A percentile compares a stretch with the other conserved stretches of the same genome.
Conservation (phyloP, 768 basidiomycete genomes). For the Phylloporus sp. region DNA sequence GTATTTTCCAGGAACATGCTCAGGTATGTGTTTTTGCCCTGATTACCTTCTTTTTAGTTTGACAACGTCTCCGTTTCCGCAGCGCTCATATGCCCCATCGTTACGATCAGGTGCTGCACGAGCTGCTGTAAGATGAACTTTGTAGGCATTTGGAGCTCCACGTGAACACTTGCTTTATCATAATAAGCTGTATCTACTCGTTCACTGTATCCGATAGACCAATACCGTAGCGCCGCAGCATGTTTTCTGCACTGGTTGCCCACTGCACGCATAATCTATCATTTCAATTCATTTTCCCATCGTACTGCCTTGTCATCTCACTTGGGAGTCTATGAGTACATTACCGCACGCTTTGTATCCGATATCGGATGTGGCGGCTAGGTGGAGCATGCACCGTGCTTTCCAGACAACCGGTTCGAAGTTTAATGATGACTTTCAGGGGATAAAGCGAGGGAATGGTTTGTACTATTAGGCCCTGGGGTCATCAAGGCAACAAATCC, state of each 20-base stretch:
- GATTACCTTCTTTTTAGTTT: neutral
- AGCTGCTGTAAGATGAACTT: conserved; percentile 43
- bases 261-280: neutral
- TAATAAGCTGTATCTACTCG: conserved; percentile 12
- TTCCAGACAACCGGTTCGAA: neutral
- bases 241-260: neutral
- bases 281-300: neutral
- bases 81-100: conserved; percentile 78
- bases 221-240: conserved; percentile 1
- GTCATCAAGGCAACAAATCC: conserved; percentile 1
- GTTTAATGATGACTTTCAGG: neutral
- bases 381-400: neutral
- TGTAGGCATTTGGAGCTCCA: conserved; percentile 1
- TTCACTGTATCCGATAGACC: conserved; percentile 15
- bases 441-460: neutral
- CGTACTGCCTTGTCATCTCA: no score
- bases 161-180: neutral
- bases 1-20: conserved; percentile 82
- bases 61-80: conserved; percentile 3
- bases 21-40: conserved; percentile 41
- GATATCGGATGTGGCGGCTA: conserved; percentile 1
- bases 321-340: no score
- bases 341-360: no score
- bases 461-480: neutral
- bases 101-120: conserved; percentile 71